Evolutionary conservation across 2,329 filamentous ascomycete species (phyloP), one percentile per base, ranked within the genome.

Genomic region (Fusarium sp.): DNA sequence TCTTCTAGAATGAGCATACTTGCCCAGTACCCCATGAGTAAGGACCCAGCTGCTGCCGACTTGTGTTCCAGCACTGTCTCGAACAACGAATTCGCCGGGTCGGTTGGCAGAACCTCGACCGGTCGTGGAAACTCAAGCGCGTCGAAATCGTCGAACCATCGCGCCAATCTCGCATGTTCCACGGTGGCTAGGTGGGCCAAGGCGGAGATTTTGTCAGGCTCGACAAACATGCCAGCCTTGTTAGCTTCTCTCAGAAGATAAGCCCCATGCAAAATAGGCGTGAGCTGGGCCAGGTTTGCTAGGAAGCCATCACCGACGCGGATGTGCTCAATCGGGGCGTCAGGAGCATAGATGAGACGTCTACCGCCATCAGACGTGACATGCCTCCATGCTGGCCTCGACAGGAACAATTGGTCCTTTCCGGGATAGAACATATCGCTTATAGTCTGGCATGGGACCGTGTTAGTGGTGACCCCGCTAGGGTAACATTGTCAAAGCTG

Each of bases 1-100:
- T 83, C 82, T 60, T 85, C 81, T 39, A 85, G 71, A 56, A 85
- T 81, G n/a, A 84, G 75, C 75, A 83, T 75, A 42, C 79, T 82
- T 12, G 83, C 81, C 81, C 83, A 83, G 67, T 82, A 83, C 26
- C 77, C 78, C 69, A 84, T 75, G 48, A 80, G 78, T 58, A 85
- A 70, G 36, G 81, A 74, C 5, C 82, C 83, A 17, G 79, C 75
- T 81, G 82, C 84, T 6, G 75, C 69, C 34, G 78, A 76, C 32
- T 74, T 60, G 61, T 81, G 82, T 28, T 73, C 64, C 20, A 84
- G 73, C 9, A 84, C 74, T 6, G 74, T 80, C 34, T 78, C 63
- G 58, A 81, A 84, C 10, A 80, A 73, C 12, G 83, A 82, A 20
- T 68, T 52, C n/a, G 28, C 63, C 15, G 81, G 78, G 56, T 82